phyloP scores from a whole-genome alignment of 352 stramenopile species.

The Peronospora tabacina region DNA sequence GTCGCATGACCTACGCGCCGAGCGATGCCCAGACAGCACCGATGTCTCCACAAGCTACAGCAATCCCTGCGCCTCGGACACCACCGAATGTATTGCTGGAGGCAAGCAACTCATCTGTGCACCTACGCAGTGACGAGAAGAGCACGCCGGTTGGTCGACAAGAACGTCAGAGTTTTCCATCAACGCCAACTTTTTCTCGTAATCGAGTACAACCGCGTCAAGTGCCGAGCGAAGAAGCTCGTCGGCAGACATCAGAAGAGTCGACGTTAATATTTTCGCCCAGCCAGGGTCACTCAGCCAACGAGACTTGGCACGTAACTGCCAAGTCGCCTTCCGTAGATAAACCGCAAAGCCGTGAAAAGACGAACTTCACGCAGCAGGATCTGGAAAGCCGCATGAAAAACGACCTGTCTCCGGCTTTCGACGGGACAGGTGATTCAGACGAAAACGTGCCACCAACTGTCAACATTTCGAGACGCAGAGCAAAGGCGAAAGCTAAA shows the following conservation, averaged over 20 bases:
- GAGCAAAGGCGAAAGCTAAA: constrained; percentile 25
- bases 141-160: constrained; percentile 9
- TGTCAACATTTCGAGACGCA: constrained; percentile 18
- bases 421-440: constrained; percentile 29
- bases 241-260: constrained; percentile 3
- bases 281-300: constrained; percentile 22
- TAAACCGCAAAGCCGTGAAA: constrained; percentile 10
- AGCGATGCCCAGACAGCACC: constrained; percentile 7
- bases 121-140: constrained; percentile 32
- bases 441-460: constrained; percentile 18
- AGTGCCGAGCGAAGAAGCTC: constrained; percentile 32
- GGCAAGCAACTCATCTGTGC: constrained; percentile 33
- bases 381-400: constrained; percentile 60
- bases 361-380: constrained; percentile 41
- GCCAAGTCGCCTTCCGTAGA: constrained; percentile 47
- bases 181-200: constrained; percentile 34
- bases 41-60: constrained; percentile 12
- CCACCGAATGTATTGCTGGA: constrained; percentile 33
- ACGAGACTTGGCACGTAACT: constrained; percentile 48
- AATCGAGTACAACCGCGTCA: constrained; percentile 31
- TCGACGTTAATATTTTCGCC: constrained; percentile 57
- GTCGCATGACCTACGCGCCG: constrained; percentile 14
- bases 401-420: constrained; percentile 40
- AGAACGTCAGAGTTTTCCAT: constrained; percentile 42
- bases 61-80: constrained; percentile 19